Percentiles rank a stretch among this genome's conserved stretches.
Evolutionary conservation across 225 moss, liverwort and hornwort genomes (phyloP).

Genomic region (Thuidium tamariscinum): DNA sequence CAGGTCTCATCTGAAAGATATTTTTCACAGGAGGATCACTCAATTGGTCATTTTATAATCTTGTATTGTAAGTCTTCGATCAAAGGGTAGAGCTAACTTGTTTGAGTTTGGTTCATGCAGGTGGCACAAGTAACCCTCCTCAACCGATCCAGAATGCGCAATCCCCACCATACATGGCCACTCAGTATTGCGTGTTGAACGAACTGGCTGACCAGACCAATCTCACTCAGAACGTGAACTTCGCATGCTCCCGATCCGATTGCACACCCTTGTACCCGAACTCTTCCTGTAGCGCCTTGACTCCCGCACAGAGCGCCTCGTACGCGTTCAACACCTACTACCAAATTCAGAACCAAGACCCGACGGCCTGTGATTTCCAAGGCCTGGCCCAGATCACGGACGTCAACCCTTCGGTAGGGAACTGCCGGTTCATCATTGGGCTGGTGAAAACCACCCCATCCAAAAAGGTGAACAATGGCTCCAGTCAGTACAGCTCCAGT

Average conservation of each 20-base stretch:
- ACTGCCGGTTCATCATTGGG: constrained; percentile 25
- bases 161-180: constrained; percentile 25
- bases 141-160: constrained; percentile 5
- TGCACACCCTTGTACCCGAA: constrained; percentile 19
- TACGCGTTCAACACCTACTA: constrained; percentile 43
- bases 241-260: constrained; percentile 30
- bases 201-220: constrained; percentile 17
- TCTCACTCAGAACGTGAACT: constrained; percentile 20
- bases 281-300: constrained; percentile 18
- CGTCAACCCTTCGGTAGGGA: constrained; percentile 12
- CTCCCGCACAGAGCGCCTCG: constrained; percentile 16
- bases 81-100: neutral
- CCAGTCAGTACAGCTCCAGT: neutral
- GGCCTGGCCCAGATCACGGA: constrained; percentile 19
- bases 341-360: constrained; percentile 45
- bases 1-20: no score
- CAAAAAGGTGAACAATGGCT: neutral
- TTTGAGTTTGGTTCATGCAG: constrained; percentile 1
- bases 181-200: constrained; percentile 27
- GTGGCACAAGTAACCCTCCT: constrained; percentile 2
- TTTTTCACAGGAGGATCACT: neutral
- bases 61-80: neutral
- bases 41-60: neutral
- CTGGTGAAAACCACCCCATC: neutral
- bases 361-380: constrained; percentile 27